These are phyloP conservation scores for Gonapodya prolifera DNA, from an alignment of 192 early-diverging fungal genomes.

Conservation along the genomic window DNA sequence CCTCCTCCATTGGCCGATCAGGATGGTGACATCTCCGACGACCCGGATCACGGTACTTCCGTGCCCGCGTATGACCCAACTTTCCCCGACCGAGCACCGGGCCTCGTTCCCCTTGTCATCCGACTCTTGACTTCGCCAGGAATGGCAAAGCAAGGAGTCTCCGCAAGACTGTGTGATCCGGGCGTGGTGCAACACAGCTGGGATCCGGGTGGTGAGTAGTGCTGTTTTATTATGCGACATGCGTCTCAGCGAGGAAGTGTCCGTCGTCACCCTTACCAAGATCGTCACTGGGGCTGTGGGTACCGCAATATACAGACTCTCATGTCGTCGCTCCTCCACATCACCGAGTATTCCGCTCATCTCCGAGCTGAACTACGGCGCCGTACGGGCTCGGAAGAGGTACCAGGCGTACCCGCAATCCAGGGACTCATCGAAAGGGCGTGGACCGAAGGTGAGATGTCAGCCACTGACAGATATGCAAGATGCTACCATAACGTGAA, in stretches of 20 bases:
- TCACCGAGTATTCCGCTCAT: conserved; percentile 6
- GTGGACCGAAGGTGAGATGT: conserved; percentile 32
- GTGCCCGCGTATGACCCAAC: background rate
- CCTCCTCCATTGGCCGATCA: background rate
- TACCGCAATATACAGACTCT: conserved; percentile 61
- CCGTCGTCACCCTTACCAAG: conserved; percentile 2
- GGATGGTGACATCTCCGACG: background rate
- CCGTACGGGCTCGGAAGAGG: background rate
- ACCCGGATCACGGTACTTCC: background rate
- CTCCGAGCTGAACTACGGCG: background rate
- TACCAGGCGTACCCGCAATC: conserved; percentile 25
- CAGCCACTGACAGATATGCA: background rate
- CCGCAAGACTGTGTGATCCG: background rate
- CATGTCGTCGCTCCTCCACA: conserved; percentile 27
- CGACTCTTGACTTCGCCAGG: background rate
- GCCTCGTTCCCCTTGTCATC: background rate
- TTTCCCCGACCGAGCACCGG: background rate
- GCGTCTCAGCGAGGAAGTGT: conserved; percentile 3
- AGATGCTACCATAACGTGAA: background rate
- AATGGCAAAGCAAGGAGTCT: background rate
- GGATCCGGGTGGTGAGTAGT: background rate
- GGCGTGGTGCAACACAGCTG: background rate
- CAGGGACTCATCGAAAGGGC: conserved; percentile 40
- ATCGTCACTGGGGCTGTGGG: conserved; percentile 58
- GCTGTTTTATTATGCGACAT: background rate